Base-by-base conservation (phyloP, 2,329 filamentous ascomycete genomes). In the Colletotrichum noveboracense region DNA sequence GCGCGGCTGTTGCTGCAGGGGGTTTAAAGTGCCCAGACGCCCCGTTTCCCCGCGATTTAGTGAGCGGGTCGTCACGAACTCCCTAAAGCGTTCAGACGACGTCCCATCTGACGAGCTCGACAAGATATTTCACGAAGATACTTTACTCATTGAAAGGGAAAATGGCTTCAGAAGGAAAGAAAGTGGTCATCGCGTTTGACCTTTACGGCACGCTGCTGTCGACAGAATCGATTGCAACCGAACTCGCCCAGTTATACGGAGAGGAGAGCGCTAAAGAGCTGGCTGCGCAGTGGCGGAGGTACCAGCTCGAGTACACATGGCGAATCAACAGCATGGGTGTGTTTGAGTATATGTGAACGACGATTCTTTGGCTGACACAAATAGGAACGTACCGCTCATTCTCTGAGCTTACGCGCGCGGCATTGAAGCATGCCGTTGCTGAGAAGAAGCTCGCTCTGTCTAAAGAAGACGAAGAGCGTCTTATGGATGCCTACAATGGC, bases 241-340 rank as follows among this genome's bases (percentile, higher is more conserved):
- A 92, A 75, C 85, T 96, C 14, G 88, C 88, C 18, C 83, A 85
- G 36, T 83, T 92, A 71, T 92, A 92, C 79, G 92, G 90, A 8
- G 82, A 89, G 34, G 90, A 91, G 7, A 89, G 89, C 78, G 91
- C 92, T 4, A 83, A 87, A 28, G 82, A 83, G 1, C 87, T 95
- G 36, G 91, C 93, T 6, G 82, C 88, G 18, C 83, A 90, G 80
- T 95, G 94, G 90, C 87, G 94, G 71, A 88, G 89, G 34, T 93
- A 93, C 80, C 94, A 96, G 82, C 86, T 96, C 10, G 94, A 95
- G 83, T 96, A 95, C 79, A 95, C 94, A 52, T 96, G 93, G 93
- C 87, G 94, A 67, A 84, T 93, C 78, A 95, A 93, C 80, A 93
- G 91, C 87, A 96, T 96, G 94, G 89, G 94, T 94, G 85, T 76